Conservation (phyloP, 805 yeast species). For the Hanseniaspora mollemarum region DNA sequence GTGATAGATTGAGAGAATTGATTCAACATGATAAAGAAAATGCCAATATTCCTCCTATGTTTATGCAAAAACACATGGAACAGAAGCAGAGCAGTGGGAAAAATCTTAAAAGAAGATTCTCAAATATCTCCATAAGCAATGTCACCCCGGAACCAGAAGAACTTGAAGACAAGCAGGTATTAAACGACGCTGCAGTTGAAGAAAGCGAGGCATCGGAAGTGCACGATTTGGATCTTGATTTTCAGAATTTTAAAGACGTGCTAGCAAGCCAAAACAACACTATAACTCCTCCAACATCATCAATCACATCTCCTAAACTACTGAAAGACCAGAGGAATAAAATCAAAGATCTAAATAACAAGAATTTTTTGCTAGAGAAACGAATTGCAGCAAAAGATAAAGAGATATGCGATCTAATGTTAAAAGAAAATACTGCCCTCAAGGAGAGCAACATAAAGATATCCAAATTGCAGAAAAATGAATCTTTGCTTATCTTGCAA, state of each 20-base stretch:
- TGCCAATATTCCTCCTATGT: conserved; percentile 14
- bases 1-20: conserved; percentile 11
- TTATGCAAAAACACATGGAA: conserved; percentile 7
- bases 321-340: background rate
- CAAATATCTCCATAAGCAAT: background rate
- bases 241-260: background rate
- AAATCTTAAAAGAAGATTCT: background rate
- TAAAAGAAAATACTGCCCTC: background rate
- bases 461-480: background rate
- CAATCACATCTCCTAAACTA: background rate
- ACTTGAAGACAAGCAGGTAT: background rate
- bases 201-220: background rate
- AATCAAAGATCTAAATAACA: background rate
- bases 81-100: background rate
- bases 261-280: background rate
- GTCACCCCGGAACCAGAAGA: conserved; percentile 8
- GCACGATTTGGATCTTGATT: background rate
- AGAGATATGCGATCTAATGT: background rate
- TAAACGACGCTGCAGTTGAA: too few species aligned
- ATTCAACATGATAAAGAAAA: conserved; percentile 9
- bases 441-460: background rate
- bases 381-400: background rate
- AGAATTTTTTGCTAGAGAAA: background rate
- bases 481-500: background rate
- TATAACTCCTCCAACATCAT: background rate